Percentiles rank a stretch among this genome's conserved stretches.
These are phyloP conservation scores for Zizania palustris DNA, from an alignment of 202 grass and related monocot species.

Conservation along the genomic window DNA sequence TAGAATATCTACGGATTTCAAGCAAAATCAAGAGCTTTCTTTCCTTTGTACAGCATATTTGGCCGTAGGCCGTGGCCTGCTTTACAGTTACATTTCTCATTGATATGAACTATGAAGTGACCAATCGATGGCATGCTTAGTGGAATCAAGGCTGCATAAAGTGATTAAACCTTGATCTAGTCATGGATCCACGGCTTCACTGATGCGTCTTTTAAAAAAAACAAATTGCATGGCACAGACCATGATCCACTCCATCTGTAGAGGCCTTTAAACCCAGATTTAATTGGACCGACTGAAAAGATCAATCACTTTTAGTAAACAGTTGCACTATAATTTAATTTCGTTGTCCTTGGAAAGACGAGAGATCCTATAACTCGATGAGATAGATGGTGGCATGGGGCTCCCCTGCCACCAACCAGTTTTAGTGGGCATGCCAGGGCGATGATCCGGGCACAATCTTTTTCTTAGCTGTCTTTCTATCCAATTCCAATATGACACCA, in stretches of 20 bases:
- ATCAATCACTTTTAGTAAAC: conserved; percentile 2
- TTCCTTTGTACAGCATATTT: no score
- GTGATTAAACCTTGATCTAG: not conserved
- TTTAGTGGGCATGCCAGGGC: conserved; percentile 21
- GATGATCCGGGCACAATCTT: conserved; percentile 32
- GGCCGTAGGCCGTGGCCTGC: no score
- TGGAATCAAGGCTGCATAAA: not conserved
- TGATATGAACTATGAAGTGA: not conserved
- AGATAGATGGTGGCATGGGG: conserved; percentile 2
- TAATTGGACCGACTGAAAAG: conserved; percentile 14
- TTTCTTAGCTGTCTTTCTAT: conserved; percentile 41
- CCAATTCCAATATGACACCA: conserved; percentile 12
- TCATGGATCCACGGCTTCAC: not conserved
- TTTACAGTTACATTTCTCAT: not conserved
- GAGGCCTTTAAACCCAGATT: not conserved
- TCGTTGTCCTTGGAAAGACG: conserved; percentile 42
- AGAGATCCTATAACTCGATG: not conserved
- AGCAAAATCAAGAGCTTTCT: no score
- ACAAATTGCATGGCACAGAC: not conserved
- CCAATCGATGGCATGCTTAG: not conserved
- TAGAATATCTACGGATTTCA: no score
- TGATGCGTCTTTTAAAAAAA: not conserved
- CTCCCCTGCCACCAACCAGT: conserved; percentile 6
- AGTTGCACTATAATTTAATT: not conserved
- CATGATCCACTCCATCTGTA: conserved; percentile 5